Percentiles rank a stretch among this genome's conserved stretches.
Evolutionary conservation across 1,284 basidiomycete species (phyloP).

Genomic region (Pyrrhoderma noxium): DNA sequence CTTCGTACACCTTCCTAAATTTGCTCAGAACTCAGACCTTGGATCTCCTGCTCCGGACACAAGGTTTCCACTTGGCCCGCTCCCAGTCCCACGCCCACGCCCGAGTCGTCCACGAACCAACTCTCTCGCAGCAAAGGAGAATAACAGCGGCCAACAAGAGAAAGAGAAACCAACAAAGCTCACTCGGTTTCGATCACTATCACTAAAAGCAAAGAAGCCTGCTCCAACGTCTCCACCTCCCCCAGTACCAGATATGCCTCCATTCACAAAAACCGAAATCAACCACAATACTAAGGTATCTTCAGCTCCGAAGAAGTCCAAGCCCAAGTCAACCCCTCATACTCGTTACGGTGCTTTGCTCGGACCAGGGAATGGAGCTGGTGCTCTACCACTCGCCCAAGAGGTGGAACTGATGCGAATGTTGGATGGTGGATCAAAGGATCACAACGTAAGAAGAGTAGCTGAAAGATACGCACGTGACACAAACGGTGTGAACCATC

Average conservation of each 20-base stretch:
- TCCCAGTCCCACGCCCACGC: background rate
- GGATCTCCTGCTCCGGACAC: conserved; percentile 22
- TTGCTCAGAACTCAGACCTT: conserved; percentile 35
- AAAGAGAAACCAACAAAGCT: conserved; percentile 8
- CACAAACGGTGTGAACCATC: conserved; percentile 22
- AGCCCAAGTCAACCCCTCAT: conserved; percentile 28
- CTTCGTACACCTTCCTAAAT: conserved; percentile 51
- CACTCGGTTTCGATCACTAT: conserved; percentile 16
- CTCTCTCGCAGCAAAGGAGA: background rate
- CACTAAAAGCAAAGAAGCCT: conserved; percentile 10
- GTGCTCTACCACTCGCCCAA: conserved; percentile 46
- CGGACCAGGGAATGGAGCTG: conserved; percentile 26
- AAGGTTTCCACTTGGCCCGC: conserved; percentile 8
- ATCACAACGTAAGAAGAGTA: conserved; percentile 47
- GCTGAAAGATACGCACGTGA: conserved; percentile 47
- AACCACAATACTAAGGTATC: background rate
- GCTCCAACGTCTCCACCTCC: background rate
- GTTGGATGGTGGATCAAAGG: conserved; percentile 51
- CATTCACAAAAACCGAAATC: background rate
- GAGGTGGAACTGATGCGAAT: conserved; percentile 65
- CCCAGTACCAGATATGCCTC: conserved; percentile 1
- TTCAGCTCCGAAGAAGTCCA: conserved; percentile 18
- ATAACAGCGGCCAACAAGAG: background rate
- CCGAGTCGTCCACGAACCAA: conserved; percentile 3
- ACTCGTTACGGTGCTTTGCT: conserved; percentile 14